Conservation (phyloP, 352 stramenopile genomes). For the Blastocystis sp. region DNA sequence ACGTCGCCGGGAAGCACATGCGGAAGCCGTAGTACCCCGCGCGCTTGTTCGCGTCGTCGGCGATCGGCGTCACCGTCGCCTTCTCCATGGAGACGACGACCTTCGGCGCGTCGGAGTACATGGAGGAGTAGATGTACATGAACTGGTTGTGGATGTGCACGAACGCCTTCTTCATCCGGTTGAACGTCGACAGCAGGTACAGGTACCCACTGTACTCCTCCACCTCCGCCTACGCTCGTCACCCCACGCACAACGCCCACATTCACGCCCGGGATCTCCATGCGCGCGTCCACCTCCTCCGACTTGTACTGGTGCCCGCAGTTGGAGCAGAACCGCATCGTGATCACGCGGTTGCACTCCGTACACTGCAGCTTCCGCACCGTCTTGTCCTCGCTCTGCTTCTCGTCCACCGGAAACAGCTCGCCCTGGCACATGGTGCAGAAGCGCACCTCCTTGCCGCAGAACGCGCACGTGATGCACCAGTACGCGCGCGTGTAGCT, state of each 20-base stretch:
- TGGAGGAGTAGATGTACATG: slow-evolving; percentile 85
- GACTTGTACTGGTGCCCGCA: slow-evolving; percentile 67
- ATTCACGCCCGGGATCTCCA: slow-evolving; percentile 68
- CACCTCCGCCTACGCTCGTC: slow-evolving; percentile 28
- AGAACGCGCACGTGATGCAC: slow-evolving; percentile 68
- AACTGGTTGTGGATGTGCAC: slow-evolving; percentile 86
- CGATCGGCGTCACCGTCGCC: slow-evolving; percentile 51
- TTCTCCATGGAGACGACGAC: slow-evolving; percentile 81
- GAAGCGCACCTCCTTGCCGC: slow-evolving; percentile 67
- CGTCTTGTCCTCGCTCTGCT: not conserved
- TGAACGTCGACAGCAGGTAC: slow-evolving; percentile 77
- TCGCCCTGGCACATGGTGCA: slow-evolving; percentile 71
- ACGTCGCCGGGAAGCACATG: slow-evolving; percentile 81
- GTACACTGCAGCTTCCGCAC: slow-evolving; percentile 64
- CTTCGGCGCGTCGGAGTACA: slow-evolving; percentile 81
- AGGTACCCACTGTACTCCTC: slow-evolving; percentile 46
- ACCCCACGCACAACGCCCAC: not conserved
- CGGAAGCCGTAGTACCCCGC: slow-evolving; percentile 86
- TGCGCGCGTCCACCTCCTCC: slow-evolving; percentile 64
- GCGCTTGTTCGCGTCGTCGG: slow-evolving; percentile 77
- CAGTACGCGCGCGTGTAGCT: slow-evolving; percentile 64
- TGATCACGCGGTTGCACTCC: slow-evolving; percentile 67
- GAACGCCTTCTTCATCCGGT: slow-evolving; percentile 85
- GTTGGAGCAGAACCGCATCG: slow-evolving; percentile 56
- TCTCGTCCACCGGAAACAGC: slow-evolving; percentile 57